Evolutionary conservation across 2,329 filamentous ascomycete genomes (phyloP), one percentile per base, ranked within the genome.

Genomic region (Sclerotinia minor): DNA sequence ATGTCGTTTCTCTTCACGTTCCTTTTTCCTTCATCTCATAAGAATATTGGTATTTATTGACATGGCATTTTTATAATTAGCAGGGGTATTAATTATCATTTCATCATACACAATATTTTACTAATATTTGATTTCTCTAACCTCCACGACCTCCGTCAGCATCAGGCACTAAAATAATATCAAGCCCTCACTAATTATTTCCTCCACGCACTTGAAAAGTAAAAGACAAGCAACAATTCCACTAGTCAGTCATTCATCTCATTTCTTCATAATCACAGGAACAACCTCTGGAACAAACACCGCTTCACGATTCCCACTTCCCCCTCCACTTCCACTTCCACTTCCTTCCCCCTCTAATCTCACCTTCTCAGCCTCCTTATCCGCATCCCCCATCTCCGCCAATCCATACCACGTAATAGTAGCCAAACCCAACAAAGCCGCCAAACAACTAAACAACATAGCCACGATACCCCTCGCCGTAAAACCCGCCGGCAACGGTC

Each of bases 391-490:
- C 75, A 76, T 76, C 66, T 76, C 76, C 7, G 73, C 74, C 49
- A 76, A 44, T 0, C 76, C 76, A 57, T 76, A 76, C 75, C 74
- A 76, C 2, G 69, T 57, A 49, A 77, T 76, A 13, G 72, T 71
- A 26, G 72, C 72, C 24, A 76, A 32, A 9, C 76, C 75, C 45
- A 76, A 55, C 2, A 77, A 53, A 29, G 75, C 76, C 26, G 74
- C 69, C 24, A 77, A 35, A 32, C 69, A 69, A 70, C 74, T 76
- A 63, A 77, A 76, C 11, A 71, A 67, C 65, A 77, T 44, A 8
- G 76, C 76, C 0, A 76, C 75, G 67, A 77, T 76, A 19, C 76
- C 75, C 38, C 70, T 69, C 13, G 75, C 26, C 1, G 75, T 77
- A 54, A 77, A 77, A 2, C 75, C 74, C 24, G 65, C 71, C 6